These are phyloP conservation scores for Trichosanthes truncata DNA, from an alignment of 306 rosid genomes.

Conservation along the genomic window DNA sequence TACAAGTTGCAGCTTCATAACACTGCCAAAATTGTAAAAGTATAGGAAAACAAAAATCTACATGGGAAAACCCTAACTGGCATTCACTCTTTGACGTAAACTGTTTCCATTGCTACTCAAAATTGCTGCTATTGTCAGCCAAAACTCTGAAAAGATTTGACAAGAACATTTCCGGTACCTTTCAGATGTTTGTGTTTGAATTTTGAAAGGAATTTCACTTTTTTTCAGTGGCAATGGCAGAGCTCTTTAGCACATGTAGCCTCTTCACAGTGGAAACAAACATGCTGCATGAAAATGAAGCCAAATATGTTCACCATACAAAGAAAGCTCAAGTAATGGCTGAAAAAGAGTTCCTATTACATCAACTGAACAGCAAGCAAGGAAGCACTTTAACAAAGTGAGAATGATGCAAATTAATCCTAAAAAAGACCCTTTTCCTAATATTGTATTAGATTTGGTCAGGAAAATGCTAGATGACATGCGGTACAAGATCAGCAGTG, in stretches of 20 bases:
- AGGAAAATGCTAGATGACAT: neutral
- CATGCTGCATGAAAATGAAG: constrained; percentile 38
- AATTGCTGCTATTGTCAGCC: constrained; percentile 4
- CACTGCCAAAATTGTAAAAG: neutral
- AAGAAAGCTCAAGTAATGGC: constrained; percentile 15
- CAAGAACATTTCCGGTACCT: neutral
- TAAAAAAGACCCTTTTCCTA: neutral
- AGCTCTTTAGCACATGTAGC: constrained; percentile 46
- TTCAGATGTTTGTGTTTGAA: neutral
- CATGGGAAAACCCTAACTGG: neutral
- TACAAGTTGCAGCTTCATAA: constrained; percentile 1
- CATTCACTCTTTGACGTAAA: neutral
- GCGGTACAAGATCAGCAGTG: neutral
- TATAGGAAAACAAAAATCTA: neutral
- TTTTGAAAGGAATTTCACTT: constrained; percentile 2
- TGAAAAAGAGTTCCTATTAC: neutral
- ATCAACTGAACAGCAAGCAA: neutral
- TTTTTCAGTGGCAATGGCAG: constrained; percentile 11
- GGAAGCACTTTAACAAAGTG: neutral
- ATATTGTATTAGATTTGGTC: neutral
- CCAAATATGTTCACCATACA: constrained; percentile 6
- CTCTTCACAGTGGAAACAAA: constrained; percentile 61
- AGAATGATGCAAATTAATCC: neutral
- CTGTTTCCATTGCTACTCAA: neutral
- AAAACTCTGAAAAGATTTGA: neutral